A percentile compares a stretch with the other conserved stretches of the same genome.
Conservation (phyloP, 805 yeast genomes). For the Priceomyces carsonii region DNA sequence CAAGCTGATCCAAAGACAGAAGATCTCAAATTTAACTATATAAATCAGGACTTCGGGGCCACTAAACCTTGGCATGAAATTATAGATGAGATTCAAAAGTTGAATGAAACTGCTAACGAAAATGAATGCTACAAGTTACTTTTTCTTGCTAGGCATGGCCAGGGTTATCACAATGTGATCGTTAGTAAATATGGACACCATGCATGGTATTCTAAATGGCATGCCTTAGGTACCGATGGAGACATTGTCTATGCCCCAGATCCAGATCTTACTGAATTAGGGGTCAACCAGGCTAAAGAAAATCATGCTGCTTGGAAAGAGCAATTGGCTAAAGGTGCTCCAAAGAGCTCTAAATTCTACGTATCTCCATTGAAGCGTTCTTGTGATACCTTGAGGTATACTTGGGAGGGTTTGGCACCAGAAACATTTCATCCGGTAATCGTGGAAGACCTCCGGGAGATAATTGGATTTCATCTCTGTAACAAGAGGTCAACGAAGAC, state of each 20-base stretch:
- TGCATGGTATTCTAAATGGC: constrained; percentile 61
- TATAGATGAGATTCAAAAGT: constrained; percentile 24
- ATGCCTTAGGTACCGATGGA: constrained; percentile 53
- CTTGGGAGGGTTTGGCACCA: constrained; percentile 46
- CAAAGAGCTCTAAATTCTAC: constrained; percentile 57
- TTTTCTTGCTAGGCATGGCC: constrained; percentile 67
- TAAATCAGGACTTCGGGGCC: constrained; percentile 46
- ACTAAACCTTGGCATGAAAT: constrained; percentile 42
- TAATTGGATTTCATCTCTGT: constrained; percentile 59
- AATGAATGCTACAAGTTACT: constrained; percentile 50
- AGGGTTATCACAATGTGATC: constrained; percentile 63
- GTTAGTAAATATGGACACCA: constrained; percentile 55
- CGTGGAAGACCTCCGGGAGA: constrained; percentile 54
- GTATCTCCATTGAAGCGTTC: constrained; percentile 68
- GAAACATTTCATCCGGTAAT: constrained; percentile 30
- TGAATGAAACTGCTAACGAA: constrained; percentile 34
- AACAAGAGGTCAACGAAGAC: constrained; percentile 52
- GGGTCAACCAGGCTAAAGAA: constrained; percentile 55
- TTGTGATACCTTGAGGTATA: constrained; percentile 52
- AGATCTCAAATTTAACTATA: constrained; percentile 47
- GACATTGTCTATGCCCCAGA: constrained; percentile 59
- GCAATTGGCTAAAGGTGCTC: constrained; percentile 49
- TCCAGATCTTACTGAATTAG: constrained; percentile 56
- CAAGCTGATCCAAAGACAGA: constrained; percentile 48
- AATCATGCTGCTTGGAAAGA: constrained; percentile 44